phyloP scores from a whole-genome alignment of 2,329 filamentous ascomycete genomes.

The Aspergillus uvarum region DNA sequence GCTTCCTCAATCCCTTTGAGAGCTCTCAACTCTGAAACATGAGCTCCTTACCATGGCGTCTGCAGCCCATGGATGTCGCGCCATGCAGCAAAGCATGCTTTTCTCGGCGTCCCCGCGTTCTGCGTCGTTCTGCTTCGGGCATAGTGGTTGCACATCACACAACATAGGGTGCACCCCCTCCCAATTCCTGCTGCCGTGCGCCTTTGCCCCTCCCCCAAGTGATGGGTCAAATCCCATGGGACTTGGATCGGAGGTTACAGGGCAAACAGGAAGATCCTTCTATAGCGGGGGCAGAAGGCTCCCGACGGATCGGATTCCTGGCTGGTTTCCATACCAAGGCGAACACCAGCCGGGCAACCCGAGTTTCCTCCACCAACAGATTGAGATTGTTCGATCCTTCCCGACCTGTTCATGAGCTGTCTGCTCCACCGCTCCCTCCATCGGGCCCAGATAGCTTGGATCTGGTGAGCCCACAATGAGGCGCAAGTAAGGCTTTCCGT shows the following conservation, averaged over 20 bases:
- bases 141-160: slow-evolving; percentile 1
- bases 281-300: not conserved
- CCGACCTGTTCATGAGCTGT: not conserved
- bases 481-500: slow-evolving; percentile 2
- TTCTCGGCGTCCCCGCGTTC: not conserved
- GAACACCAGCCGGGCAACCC: slow-evolving; percentile 5
- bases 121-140: not conserved
- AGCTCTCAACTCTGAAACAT: not conserved
- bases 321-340: slow-evolving; percentile 1
- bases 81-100: not conserved
- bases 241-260: not conserved
- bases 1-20: not conserved
- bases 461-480: slow-evolving; percentile 2
- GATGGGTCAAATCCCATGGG: not conserved
- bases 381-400: not conserved
- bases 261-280: slow-evolving; percentile 1
- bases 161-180: not conserved
- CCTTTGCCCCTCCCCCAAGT: not conserved
- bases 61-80: not conserved
- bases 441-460: not conserved
- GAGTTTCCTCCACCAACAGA: slow-evolving; percentile 5
- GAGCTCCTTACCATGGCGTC: not conserved
- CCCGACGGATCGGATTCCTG: slow-evolving; percentile 1
- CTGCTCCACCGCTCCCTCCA: not conserved
- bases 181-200: slow-evolving; percentile 3